Conservation (phyloP, 345 rosid species). For the Cochlearia excelsa region DNA sequence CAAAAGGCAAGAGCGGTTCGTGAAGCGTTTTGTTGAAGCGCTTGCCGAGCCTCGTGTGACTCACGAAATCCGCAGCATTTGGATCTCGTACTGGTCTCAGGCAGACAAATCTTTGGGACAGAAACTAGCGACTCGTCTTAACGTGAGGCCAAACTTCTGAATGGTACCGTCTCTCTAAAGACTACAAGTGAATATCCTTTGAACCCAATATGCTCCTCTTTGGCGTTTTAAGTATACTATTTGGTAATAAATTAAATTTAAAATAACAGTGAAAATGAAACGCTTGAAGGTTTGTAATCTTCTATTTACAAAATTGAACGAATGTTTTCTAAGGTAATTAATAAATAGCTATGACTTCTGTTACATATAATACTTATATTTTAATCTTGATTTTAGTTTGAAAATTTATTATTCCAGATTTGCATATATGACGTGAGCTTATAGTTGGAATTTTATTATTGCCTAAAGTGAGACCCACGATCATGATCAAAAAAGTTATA, state of each 20-base stretch:
- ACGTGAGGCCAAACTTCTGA: conserved; percentile 67
- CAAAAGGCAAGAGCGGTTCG: conserved; percentile 80
- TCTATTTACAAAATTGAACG: background rate
- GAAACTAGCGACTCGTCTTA: conserved; percentile 75
- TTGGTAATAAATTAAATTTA: conserved; percentile 12
- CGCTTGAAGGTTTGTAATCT: conserved; percentile 20
- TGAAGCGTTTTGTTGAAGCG: conserved; percentile 71
- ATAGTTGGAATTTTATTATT: conserved; percentile 13
- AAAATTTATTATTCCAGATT: conserved; percentile 1
- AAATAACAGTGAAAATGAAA: conserved; percentile 12
- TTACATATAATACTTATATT: background rate
- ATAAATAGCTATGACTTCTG: conserved; percentile 5
- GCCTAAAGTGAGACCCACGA: conserved; percentile 34
- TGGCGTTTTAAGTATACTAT: conserved; percentile 4
- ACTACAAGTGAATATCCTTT: conserved; percentile 1
- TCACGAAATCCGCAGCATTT: conserved; percentile 75
- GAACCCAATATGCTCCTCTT: background rate
- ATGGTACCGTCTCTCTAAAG: background rate
- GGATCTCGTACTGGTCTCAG: conserved; percentile 90
- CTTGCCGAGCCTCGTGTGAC: conserved; percentile 81
- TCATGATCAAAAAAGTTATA: conserved; percentile 14
- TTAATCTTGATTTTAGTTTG: conserved; percentile 2
- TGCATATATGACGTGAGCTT: conserved; percentile 35
- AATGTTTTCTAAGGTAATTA: conserved; percentile 4
- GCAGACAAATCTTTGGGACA: conserved; percentile 71